These are phyloP conservation scores for Chalciporus sp. DNA, from an alignment of 1,284 basidiomycete genomes.

Conservation along the genomic window DNA sequence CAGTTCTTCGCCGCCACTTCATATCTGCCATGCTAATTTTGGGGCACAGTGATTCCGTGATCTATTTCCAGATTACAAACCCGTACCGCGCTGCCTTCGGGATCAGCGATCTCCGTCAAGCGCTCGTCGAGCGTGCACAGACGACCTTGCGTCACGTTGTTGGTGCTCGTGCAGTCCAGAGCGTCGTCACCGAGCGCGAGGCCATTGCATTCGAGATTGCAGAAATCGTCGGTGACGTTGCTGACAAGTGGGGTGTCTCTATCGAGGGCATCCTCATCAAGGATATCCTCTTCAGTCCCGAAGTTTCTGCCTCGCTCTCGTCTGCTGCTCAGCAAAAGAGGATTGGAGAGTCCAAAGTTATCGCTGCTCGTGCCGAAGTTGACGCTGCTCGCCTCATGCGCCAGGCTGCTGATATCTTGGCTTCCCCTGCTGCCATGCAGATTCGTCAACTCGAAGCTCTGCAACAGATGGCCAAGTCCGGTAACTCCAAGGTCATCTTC, in stretches of 20 bases:
- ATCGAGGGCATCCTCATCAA: conserved; percentile 95
- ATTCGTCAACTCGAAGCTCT: conserved; percentile 92
- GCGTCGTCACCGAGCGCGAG: conserved; percentile 91
- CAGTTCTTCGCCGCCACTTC: background rate
- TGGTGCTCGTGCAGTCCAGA: conserved; percentile 84
- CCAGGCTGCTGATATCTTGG: conserved; percentile 90
- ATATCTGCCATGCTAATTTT: conserved; percentile 16
- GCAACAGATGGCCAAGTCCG: conserved; percentile 72
- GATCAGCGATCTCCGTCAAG: conserved; percentile 85
- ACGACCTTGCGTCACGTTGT: conserved; percentile 96
- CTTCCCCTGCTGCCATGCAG: conserved; percentile 94
- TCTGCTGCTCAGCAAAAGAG: conserved; percentile 95
- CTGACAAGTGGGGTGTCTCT: conserved; percentile 92
- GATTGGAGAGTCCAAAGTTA: conserved; percentile 94
- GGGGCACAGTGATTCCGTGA: conserved; percentile 78
- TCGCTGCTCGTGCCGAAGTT: conserved; percentile 95
- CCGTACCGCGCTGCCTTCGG: conserved; percentile 93
- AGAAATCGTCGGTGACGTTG: conserved; percentile 87
- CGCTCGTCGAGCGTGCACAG: conserved; percentile 91
- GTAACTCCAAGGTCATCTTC: conserved; percentile 87
- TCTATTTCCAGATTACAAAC: conserved; percentile 87
- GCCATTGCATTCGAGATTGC: conserved; percentile 96
- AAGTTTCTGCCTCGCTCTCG: conserved; percentile 90
- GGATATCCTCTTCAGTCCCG: conserved; percentile 91
- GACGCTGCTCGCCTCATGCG: conserved; percentile 94